Percentiles rank a stretch among this genome's conserved stretches.
Evolutionary conservation across 805 yeast genomes (phyloP).

Genomic region (Kurtzmaniella fragi): DNA sequence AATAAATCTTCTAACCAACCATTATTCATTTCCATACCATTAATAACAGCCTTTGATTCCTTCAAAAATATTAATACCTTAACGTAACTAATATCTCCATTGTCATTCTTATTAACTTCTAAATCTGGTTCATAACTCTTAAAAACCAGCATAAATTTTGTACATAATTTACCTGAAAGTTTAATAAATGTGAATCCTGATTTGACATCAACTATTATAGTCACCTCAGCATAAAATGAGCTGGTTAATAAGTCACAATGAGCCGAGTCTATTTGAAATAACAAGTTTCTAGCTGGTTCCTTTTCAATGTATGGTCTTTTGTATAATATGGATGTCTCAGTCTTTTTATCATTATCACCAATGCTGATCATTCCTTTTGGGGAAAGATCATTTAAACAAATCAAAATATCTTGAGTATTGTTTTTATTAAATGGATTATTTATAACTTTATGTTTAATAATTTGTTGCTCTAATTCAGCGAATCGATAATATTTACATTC

Average conservation of each 20-base stretch:
- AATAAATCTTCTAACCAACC: constrained; percentile 30
- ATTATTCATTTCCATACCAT: constrained; percentile 29
- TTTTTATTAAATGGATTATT: constrained; percentile 44
- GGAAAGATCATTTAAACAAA: constrained; percentile 45
- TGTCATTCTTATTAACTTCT: constrained; percentile 10
- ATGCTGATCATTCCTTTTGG: constrained; percentile 28
- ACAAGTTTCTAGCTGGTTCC: constrained; percentile 27
- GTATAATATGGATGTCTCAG: constrained; percentile 23
- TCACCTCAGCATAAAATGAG: constrained; percentile 20
- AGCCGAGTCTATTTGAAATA: constrained; percentile 25
- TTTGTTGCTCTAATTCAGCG: constrained; percentile 64
- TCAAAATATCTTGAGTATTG: constrained; percentile 49
- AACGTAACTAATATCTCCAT: constrained; percentile 12
- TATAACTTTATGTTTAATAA: constrained; percentile 48
- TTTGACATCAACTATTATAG: constrained; percentile 25
- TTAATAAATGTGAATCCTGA: constrained; percentile 20
- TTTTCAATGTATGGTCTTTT: constrained; percentile 26
- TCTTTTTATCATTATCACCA: constrained; percentile 5
- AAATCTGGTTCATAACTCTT: constrained; percentile 14
- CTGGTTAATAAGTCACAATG: constrained; percentile 4
- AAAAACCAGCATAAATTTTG: constrained; percentile 20
- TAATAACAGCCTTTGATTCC: constrained; percentile 25
- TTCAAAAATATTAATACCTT: constrained; percentile 20
- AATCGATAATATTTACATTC: constrained; percentile 81
- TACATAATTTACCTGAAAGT: constrained; percentile 19